Evolutionary conservation across 148 eudicot genomes (phyloP), one percentile per base, ranked within the genome.

Genomic region (Suaeda aralocaspica): DNA sequence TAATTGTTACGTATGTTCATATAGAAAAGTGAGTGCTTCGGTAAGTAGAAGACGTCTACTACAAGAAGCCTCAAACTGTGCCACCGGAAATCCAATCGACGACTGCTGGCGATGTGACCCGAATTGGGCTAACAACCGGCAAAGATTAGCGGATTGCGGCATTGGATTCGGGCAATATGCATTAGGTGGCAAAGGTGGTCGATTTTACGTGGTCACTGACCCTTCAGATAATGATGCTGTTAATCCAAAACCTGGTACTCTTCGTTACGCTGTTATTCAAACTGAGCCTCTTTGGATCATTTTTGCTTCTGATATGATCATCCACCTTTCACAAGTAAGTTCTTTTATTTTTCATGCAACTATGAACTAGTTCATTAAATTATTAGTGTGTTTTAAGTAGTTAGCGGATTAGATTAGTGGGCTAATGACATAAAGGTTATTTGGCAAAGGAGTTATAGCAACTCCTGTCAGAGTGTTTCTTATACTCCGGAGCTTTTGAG

Each of bases 61-160:
- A 13, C 72, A 66, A 29, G 82, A 84, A 14, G 56, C 81, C 22
- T 65, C 86, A 18, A 67, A 74, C 0, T 92, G 97, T 65, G 31
- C 59, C 6, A 89, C 91, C 1, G 97, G 97, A 18, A 92, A 92
- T 73, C 97, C 97, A 0, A 84, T 89, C 21, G 97, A 92, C 55
- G 97, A 92, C 34, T 92, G 97, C 64, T 92, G 97, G 97, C 81
- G 97, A 16, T 92, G 97, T 28, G 96, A 92, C 79, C 85, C 92
- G 0, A 82, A 83, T 45, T 89, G 97, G 96, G 78, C 63, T 19
- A 83, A 82, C 7, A 81, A 92, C 80, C 96, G 97, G 29, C 97
- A 92, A 60, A 80, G 91, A 5, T 64, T 92, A 2, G 97, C 97
- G 7, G 97, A 92, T 30, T 92, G 97, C 44, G 87, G 76, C 19